Evolutionary conservation across 2,329 filamentous ascomycete species (phyloP), one percentile per base, ranked within the genome.

Genomic region (Stenocarpella maydis): DNA sequence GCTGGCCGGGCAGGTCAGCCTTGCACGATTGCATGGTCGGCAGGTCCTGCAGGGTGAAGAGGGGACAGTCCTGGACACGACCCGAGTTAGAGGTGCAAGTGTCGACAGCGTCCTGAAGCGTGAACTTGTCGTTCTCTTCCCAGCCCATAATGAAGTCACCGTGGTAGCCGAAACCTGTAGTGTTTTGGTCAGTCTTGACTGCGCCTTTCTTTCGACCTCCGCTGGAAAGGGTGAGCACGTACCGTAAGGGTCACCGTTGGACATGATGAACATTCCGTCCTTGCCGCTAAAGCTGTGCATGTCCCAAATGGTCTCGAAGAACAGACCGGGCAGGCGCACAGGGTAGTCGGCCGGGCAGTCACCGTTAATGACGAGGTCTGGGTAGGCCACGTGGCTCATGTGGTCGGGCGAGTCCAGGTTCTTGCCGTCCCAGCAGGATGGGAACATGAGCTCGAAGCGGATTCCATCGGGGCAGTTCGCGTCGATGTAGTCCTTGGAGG

Each of bases 281-380:
- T 86, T 80, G 68, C 85, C 86, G 34, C 81, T 82, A 79, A 92
- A 97, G 1, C 83, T 84, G 61, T 87, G 80, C 10, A 93, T 96
- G 77, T 91, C 83, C 88, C 90, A 97, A 78, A 97, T 97, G 41
- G 91, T 93, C 83, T 98, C 94, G 78, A 87, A 97, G 79, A 97
- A 91, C 58, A 98, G 85, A 71, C 91, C 91, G 2, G 92, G 89
- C 28, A 96, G 79, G 68, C 92, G 90, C 21, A 85, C 85, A 15
- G 89, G 86, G 76, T 89, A 94, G 10, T 85, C 90, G 1, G 87
- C 77, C 0, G 94, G 94, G 80, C 94, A 97, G 45, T 83, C 83
- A 39, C 95, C 94, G 72, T 88, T 88, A 81, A 93, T 92, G 75
- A 97, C 91, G 15, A 91, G 83, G 74, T 88, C 86, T 1, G 94